Evolutionary conservation across 1,284 basidiomycete genomes (phyloP), one percentile per base, ranked within the genome.

Genomic region (Cryptococcus deneoformans): DNA sequence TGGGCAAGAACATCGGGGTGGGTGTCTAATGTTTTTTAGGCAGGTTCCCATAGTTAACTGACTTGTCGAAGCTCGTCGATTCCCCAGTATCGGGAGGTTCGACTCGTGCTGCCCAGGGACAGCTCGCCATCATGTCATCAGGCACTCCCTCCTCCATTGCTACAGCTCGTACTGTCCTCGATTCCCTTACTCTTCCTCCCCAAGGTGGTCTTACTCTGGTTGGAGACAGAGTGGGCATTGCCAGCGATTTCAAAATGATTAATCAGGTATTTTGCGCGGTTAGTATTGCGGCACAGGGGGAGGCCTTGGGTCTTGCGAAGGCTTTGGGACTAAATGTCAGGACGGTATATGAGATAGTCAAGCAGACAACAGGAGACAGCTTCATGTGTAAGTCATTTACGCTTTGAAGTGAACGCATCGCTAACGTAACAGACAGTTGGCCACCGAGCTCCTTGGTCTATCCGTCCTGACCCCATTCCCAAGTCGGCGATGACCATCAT

Each of bases 61-160:
- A 43, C 24, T 29, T 29, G 29, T 29, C 29, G 3, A 47, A 73
- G 71, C 61, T 78, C 4, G 64, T 73, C 51, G 77, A 78, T 54
- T 72, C 71, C 4, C 76, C 77, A 4, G 77, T 78, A 1, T 78
- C 77, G 6, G 77, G 77, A 8, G 76, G 77, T 2, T 73, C 73
- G 3, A 63, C 68, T 6, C 64, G 76, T 24, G 76, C 77, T 6
- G 72, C 71, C 0, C 54, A 66, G 5, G 77, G 77, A 7, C 68
- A 70, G 35, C 67, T 78, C 6, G 71, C 69, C 38, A 71, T 78
- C 60, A 78, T 79, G 75, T 67, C 69, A 11, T 71, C 75, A 10
- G 75, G 75, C 11, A 59, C 65, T 1, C 38, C 60, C 2, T 40
- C 50, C 1, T 67, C 71, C 2, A 61, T 75, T 36, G 51, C 60